These are phyloP conservation scores for Kodamaea ohmeri DNA, from an alignment of 1,139 yeast species.

Conservation along the genomic window DNA sequence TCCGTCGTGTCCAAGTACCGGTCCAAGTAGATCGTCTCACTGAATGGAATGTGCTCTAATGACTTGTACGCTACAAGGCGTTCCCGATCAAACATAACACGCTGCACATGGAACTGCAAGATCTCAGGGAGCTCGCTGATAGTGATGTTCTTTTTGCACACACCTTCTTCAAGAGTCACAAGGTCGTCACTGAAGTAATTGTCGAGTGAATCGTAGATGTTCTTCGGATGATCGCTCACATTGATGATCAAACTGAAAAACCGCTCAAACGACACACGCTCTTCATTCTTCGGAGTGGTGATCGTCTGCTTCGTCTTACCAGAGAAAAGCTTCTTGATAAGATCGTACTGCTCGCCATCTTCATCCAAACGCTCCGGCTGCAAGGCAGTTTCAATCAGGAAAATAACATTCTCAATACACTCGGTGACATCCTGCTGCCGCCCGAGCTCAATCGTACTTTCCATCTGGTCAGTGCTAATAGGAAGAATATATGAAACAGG, in stretches of 20 bases:
- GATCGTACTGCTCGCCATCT: constrained; percentile 80
- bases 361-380: constrained; percentile 62
- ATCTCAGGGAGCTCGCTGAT: constrained; percentile 73
- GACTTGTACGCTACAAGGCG: constrained; percentile 76
- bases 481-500: constrained; percentile 27
- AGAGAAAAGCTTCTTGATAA: constrained; percentile 74
- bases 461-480: constrained; percentile 63
- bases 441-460: constrained; percentile 73
- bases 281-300: constrained; percentile 44
- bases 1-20: constrained; percentile 78
- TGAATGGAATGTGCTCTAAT: constrained; percentile 76
- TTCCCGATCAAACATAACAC: constrained; percentile 85
- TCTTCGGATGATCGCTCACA: constrained; percentile 83
- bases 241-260: constrained; percentile 80
- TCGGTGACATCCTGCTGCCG: constrained; percentile 97
- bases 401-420: constrained; percentile 92
- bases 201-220: constrained; percentile 88
- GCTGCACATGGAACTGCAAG: constrained; percentile 86
- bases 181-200: constrained; percentile 76
- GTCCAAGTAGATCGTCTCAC: constrained; percentile 77
- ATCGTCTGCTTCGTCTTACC: constrained; percentile 57
- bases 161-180: constrained; percentile 67
- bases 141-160: constrained; percentile 69
- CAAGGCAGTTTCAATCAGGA: constrained; percentile 87
- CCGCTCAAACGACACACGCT: constrained; percentile 71